Conservation (phyloP, 352 stramenopile genomes). For the Pythium phragmitis region DNA sequence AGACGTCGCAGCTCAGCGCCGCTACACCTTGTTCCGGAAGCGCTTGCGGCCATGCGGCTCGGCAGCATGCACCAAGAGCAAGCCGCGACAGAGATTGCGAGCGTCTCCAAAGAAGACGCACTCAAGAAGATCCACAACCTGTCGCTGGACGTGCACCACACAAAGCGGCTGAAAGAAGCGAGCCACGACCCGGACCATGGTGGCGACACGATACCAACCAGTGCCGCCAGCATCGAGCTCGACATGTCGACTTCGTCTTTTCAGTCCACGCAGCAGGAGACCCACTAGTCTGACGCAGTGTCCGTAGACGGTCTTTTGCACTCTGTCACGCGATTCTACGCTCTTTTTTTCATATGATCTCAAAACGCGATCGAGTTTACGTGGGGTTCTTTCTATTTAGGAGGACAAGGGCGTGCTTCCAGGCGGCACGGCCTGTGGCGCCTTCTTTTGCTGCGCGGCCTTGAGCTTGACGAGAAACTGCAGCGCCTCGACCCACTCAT, state of each 20-base stretch:
- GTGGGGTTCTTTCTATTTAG: background rate
- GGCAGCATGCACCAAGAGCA: constrained; percentile 30
- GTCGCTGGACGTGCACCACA: constrained; percentile 21
- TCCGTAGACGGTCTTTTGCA: background rate
- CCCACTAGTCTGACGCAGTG: background rate
- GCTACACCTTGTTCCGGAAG: constrained; percentile 19
- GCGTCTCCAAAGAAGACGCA: constrained; percentile 35
- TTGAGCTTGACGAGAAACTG: constrained; percentile 77
- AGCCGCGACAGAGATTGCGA: constrained; percentile 20
- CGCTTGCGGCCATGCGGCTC: constrained; percentile 19
- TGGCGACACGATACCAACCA: constrained; percentile 8
- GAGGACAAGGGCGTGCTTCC: background rate
- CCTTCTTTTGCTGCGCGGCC: constrained; percentile 31
- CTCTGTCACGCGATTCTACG: background rate
- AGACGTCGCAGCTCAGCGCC: constrained; percentile 30
- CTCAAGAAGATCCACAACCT: constrained; percentile 38
- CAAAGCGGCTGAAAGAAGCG: constrained; percentile 2
- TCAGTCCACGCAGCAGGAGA: constrained; percentile 15
- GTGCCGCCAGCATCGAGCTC: constrained; percentile 13
- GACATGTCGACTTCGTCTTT: constrained; percentile 8
- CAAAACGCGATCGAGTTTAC: background rate
- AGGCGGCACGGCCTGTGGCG: background rate
- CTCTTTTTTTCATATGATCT: background rate
- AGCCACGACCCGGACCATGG: constrained; percentile 3
- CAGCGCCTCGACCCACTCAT: constrained; percentile 67